Evolutionary conservation across 2,329 filamentous ascomycete species (phyloP).

Genomic region (Iodosphaeria phyllophila): DNA sequence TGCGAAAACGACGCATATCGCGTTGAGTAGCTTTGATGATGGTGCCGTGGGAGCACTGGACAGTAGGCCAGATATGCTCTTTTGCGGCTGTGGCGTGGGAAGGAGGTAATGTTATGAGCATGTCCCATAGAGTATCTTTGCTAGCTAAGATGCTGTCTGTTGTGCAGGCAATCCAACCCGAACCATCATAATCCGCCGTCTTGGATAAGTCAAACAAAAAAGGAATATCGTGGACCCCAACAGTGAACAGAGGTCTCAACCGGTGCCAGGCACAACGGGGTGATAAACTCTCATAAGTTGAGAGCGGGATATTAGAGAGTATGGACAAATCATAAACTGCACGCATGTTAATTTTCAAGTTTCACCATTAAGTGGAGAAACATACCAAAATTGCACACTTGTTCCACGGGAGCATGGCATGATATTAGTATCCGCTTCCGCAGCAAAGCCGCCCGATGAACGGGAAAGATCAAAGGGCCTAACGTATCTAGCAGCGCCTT

Average conservation of each 20-base stretch:
- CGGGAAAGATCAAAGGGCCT: conserved; percentile 78
- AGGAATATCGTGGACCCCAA: conserved; percentile 85
- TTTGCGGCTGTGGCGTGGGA: conserved; percentile 35
- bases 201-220: conserved; percentile 47
- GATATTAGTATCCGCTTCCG: conserved; percentile 80
- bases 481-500: conserved; percentile 62
- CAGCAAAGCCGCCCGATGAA: conserved; percentile 72
- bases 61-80: conserved; percentile 54
- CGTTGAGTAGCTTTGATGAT: conserved; percentile 74
- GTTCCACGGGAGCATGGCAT: conserved; percentile 68
- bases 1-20: conserved; percentile 63
- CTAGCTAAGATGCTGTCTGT: conserved; percentile 83
- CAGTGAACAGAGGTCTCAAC: conserved; percentile 70
- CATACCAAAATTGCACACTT: conserved; percentile 76
- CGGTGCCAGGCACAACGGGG: conserved; percentile 41
- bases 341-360: conserved; percentile 5
- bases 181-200: conserved; percentile 24
- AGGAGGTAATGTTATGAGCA: conserved; percentile 67
- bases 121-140: conserved; percentile 75
- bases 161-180: conserved; percentile 85
- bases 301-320: conserved; percentile 68
- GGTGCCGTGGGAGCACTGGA: conserved; percentile 45
- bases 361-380: conserved; percentile 1
- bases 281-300: conserved; percentile 51
- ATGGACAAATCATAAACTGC: conserved; percentile 88